Conservation (phyloP, 768 basidiomycete species). For the Mycena kentingensis region DNA sequence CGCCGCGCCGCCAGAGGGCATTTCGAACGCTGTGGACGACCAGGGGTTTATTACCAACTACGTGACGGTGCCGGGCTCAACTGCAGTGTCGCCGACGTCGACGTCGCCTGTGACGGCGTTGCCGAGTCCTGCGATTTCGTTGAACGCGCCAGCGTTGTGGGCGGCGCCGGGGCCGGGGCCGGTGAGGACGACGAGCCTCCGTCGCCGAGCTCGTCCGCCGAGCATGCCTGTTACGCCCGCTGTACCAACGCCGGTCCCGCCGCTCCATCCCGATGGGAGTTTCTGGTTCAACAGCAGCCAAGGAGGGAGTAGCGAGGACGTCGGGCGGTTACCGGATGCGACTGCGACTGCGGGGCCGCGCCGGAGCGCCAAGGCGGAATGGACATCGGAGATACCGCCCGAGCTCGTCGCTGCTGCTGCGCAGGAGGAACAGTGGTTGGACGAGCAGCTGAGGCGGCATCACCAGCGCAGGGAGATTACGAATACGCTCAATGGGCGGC, state of each 20-base stretch:
- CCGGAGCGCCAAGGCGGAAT: slow-evolving; percentile 35
- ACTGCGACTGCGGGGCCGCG: slow-evolving; percentile 30
- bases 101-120: too few relatives aligned
- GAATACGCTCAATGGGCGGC: slow-evolving; percentile 15
- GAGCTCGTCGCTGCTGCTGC: slow-evolving; percentile 78
- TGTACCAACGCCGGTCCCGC: too few relatives aligned
- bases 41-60: slow-evolving; percentile 95
- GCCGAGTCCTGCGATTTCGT: not conserved
- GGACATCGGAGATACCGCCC: slow-evolving; percentile 80
- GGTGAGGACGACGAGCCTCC: not conserved
- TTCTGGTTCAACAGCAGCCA: slow-evolving; percentile 20
- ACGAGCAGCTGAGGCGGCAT: slow-evolving; percentile 32
- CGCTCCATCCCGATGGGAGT: slow-evolving; percentile 21
- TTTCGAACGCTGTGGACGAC: slow-evolving; percentile 87
- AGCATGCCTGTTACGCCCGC: too few relatives aligned
- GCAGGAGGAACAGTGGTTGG: slow-evolving; percentile 80
- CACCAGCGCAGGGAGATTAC: slow-evolving; percentile 36
- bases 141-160: not conserved
- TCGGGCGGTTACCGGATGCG: slow-evolving; percentile 28
- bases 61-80: slow-evolving; percentile 60
- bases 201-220: not conserved
- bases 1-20: slow-evolving; percentile 59
- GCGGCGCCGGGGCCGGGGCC: not conserved
- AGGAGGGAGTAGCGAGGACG: slow-evolving; percentile 20
- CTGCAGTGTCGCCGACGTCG: not conserved